Conservation (phyloP, 345 rosid genomes). For the Eucalyptus victrix region DNA sequence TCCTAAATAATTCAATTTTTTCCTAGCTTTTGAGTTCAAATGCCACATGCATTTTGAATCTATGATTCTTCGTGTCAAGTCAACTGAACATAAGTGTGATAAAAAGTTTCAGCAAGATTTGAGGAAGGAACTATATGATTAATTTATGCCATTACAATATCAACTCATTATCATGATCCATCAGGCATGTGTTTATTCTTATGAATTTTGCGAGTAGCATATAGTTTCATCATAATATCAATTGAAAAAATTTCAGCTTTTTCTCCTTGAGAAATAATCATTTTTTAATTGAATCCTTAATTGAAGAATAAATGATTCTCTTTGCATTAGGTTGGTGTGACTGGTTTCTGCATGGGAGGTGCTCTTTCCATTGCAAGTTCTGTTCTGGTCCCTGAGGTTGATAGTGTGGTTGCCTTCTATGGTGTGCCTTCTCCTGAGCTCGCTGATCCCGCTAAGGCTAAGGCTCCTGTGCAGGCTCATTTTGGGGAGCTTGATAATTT, state of each 20-base stretch:
- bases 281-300: background rate
- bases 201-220: background rate
- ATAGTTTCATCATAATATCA: background rate
- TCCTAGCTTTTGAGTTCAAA: background rate
- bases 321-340: constrained; percentile 66
- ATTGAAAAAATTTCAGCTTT: background rate
- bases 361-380: constrained; percentile 88
- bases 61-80: background rate
- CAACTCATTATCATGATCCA: background rate
- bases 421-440: constrained; percentile 79
- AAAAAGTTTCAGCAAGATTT: background rate
- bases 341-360: constrained; percentile 97
- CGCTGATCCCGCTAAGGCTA: constrained; percentile 77
- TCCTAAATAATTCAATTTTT: background rate
- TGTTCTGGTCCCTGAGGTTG: constrained; percentile 79
- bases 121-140: background rate
- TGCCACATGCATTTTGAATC: background rate
- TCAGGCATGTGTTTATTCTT: background rate
- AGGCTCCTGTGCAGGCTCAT: constrained; percentile 85
- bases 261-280: background rate
- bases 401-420: constrained; percentile 82
- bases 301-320: background rate
- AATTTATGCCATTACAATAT: background rate
- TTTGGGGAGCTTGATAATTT: constrained; percentile 83
- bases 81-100: background rate